A percentile compares a stretch with the other conserved stretches of the same genome.
These are phyloP conservation scores for Ustulina deusta DNA, from an alignment of 2,329 filamentous ascomycete genomes.

Conservation along the genomic window DNA sequence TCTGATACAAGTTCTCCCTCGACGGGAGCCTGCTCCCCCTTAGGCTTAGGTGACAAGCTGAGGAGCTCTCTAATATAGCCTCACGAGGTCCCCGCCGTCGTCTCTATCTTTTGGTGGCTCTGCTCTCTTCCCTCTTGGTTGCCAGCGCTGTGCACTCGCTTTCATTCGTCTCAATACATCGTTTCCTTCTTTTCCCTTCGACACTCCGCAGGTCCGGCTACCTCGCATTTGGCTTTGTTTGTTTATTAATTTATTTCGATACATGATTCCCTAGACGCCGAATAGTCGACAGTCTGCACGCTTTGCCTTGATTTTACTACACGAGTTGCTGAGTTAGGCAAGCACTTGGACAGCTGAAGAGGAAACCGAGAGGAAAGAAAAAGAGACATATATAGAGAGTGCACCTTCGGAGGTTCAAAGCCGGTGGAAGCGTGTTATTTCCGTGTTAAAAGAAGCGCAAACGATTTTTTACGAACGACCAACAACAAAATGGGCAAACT, in stretches of 20 bases:
- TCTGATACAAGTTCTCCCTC: constrained; percentile 58
- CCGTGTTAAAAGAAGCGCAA: constrained; percentile 23
- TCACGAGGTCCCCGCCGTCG: constrained; percentile 43
- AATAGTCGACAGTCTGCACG: constrained; percentile 38
- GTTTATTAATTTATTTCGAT: constrained; percentile 32
- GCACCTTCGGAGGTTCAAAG: constrained; percentile 41
- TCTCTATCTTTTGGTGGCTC: constrained; percentile 45
- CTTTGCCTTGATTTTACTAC: constrained; percentile 38
- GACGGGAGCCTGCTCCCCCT: constrained; percentile 52
- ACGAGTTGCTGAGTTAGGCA: constrained; percentile 36
- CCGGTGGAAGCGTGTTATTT: constrained; percentile 32
- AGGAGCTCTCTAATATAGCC: constrained; percentile 55
- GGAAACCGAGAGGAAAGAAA: constrained; percentile 29
- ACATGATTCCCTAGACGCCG: constrained; percentile 34
- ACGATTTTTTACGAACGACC: constrained; percentile 28
- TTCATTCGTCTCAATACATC: constrained; percentile 54
- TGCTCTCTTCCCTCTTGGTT: constrained; percentile 47
- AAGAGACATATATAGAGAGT: constrained; percentile 39
- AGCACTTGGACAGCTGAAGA: constrained; percentile 41
- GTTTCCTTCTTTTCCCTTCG: constrained; percentile 50
- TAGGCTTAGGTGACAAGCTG: constrained; percentile 49
- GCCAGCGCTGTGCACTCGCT: constrained; percentile 64
- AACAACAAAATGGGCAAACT: constrained; percentile 84
- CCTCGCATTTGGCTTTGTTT: constrained; percentile 54
- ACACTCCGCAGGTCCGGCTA: constrained; percentile 66